Base-by-base conservation (phyloP, 78 protist genomes). In the Tieghemostelium lacteum region DNA sequence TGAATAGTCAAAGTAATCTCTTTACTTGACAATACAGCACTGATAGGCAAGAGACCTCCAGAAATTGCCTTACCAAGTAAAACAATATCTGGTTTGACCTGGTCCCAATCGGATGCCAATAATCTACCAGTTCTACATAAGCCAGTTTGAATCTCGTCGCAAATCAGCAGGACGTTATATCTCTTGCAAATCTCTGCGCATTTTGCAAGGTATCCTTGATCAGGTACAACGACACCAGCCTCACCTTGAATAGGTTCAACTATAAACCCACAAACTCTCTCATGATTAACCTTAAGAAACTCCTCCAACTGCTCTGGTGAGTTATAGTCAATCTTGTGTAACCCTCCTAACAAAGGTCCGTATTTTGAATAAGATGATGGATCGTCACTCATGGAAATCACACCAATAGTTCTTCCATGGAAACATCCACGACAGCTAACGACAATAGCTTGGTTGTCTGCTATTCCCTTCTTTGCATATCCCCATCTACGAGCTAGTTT, bases 141-240 rank as follows among this genome's bases (percentile, higher is more conserved):
- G 19, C 99, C 99, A 17, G 99, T 96, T 80, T 98, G 99, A 72
- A 99, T 85, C 95, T 99, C 99, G 55, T 99, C 99, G 31, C 96
- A 97, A 50, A 98, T 94, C 65, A 97, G 26, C 19, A 99, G 95
- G 17, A 95, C 97, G 80, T 97, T 96, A 91, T 98, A 61, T 92
- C 97, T 55, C 63, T 93, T 31, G 93, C 99, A 99, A 50, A 98
- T 52, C 34, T 31, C 86, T 49, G 29, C 10, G 49, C 85, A 95
- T 71, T 70, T 67, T 61, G 45, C 2, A 60, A 97, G 52, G 94
- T 98, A 98, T 64, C 94, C 97, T 37, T 86, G 95, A 24, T 73
- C 80, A 19, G 99, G 99, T 40, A 99, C 98, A 28, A 92, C 69
- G 42, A 99, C 99, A 61, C 92, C 96, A 26, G 97, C 97, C 55